phyloP scores from a whole-genome alignment of 2,329 filamentous ascomycete genomes.

The Didymella sp. region DNA sequence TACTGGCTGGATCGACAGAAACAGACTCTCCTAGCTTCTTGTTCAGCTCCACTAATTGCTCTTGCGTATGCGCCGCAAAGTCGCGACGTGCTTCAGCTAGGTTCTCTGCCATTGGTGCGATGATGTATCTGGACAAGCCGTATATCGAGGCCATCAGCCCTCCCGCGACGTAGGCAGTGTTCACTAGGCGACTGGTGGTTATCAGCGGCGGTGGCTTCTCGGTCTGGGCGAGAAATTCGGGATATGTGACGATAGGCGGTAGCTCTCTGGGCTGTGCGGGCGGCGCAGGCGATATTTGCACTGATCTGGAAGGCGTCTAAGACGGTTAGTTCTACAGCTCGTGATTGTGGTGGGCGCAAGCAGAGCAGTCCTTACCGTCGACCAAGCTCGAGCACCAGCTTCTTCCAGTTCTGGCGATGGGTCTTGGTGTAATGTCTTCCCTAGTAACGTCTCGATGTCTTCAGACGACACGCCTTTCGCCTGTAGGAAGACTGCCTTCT shows the following conservation, averaged over 20 bases:
- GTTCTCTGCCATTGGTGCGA: slow-evolving; percentile 66
- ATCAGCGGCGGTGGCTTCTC: slow-evolving; percentile 66
- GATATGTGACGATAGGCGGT: slow-evolving; percentile 71
- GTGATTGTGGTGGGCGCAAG: background rate
- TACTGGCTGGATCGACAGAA: slow-evolving; percentile 63
- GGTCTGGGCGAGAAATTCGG: slow-evolving; percentile 67
- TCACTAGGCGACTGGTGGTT: slow-evolving; percentile 62
- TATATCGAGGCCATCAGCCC: slow-evolving; percentile 68
- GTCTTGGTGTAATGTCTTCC: slow-evolving; percentile 29
- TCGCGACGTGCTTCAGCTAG: slow-evolving; percentile 65
- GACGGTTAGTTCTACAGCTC: slow-evolving; percentile 15
- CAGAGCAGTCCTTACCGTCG: slow-evolving; percentile 30
- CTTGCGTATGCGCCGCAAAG: slow-evolving; percentile 59
- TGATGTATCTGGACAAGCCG: slow-evolving; percentile 72
- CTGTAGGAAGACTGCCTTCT: slow-evolving; percentile 77
- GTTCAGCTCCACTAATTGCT: slow-evolving; percentile 63
- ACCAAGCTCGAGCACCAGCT: slow-evolving; percentile 38
- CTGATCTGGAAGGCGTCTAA: slow-evolving; percentile 29
- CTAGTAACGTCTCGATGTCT: slow-evolving; percentile 73
- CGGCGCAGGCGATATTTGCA: slow-evolving; percentile 20
- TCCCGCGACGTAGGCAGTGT: slow-evolving; percentile 63
- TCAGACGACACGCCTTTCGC: slow-evolving; percentile 73
- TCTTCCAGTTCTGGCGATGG: slow-evolving; percentile 25
- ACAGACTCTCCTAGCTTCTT: slow-evolving; percentile 65
- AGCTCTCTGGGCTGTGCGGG: slow-evolving; percentile 50